phyloP scores from a whole-genome alignment of 192 early-diverging fungal genomes.

The Piromyces finnis region DNA sequence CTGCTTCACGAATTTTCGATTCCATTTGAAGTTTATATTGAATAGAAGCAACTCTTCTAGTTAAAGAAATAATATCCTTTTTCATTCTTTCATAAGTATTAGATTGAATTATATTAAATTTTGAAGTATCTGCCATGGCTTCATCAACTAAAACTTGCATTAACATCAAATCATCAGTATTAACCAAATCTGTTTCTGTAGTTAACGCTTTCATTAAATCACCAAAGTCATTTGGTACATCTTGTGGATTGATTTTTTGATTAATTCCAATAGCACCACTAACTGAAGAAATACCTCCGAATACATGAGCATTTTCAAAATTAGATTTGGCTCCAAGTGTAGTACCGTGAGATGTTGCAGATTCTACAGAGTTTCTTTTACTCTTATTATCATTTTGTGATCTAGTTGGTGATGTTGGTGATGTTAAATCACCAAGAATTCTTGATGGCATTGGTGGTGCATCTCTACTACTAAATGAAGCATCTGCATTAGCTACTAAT shows the following conservation, averaged over 20 bases:
- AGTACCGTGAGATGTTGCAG: not conserved
- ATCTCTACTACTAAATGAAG: not conserved
- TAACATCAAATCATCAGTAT: not conserved
- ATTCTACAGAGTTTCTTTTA: not conserved
- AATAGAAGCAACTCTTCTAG: conserved; percentile 6
- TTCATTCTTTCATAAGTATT: conserved; percentile 18
- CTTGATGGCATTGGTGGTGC: not conserved
- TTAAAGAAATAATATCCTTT: conserved; percentile 9
- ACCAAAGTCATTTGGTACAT: not conserved
- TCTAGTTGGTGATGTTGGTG: not conserved
- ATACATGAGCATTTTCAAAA: not conserved
- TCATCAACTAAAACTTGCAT: conserved; percentile 14
- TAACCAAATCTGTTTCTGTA: not conserved
- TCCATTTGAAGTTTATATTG: conserved; percentile 20
- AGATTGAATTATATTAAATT: conserved; percentile 8
- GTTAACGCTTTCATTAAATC: not conserved
- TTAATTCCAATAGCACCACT: not conserved
- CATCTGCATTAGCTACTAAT: not conserved
- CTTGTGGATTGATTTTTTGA: not conserved
- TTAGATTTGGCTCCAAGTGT: not conserved
- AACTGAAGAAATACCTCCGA: not conserved
- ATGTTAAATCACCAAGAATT: not conserved
- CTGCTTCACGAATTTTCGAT: conserved; percentile 16
- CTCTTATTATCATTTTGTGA: not conserved
- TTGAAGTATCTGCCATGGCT: conserved; percentile 8